Conservation (phyloP, 345 rosid species). For the Ailanthus altissimus region DNA sequence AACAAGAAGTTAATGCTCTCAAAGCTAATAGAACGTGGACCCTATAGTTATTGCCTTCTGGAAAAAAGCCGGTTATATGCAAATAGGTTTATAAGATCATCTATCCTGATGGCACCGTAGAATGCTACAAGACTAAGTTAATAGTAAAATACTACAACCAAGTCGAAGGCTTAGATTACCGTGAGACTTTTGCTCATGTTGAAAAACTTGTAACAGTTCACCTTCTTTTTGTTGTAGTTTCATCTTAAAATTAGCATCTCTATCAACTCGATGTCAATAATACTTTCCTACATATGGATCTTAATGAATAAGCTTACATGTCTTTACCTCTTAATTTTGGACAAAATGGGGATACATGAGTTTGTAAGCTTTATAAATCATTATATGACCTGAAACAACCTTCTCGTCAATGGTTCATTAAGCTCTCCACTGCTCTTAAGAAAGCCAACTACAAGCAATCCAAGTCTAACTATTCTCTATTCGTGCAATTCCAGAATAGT, state of each 20-base stretch:
- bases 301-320: background rate
- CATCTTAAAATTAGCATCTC: background rate
- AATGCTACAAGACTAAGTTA: background rate
- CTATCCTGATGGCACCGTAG: background rate
- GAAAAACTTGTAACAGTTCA: background rate
- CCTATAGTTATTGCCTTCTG: no score
- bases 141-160: background rate
- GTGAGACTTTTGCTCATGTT: background rate
- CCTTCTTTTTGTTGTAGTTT: background rate
- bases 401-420: no score
- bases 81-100: background rate
- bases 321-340: background rate
- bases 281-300: background rate
- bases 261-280: background rate
- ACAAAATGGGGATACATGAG: no score
- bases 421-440: background rate
- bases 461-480: background rate
- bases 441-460: background rate
- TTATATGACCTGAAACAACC: no score
- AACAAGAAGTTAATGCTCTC: background rate
- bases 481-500: accelerated
- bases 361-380: no score
- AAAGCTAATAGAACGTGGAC: background rate
- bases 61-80: background rate
- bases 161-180: background rate